Evolutionary conservation across 2,329 filamentous ascomycete genomes (phyloP).

Genomic region (Sarocladiaceae sp.): DNA sequence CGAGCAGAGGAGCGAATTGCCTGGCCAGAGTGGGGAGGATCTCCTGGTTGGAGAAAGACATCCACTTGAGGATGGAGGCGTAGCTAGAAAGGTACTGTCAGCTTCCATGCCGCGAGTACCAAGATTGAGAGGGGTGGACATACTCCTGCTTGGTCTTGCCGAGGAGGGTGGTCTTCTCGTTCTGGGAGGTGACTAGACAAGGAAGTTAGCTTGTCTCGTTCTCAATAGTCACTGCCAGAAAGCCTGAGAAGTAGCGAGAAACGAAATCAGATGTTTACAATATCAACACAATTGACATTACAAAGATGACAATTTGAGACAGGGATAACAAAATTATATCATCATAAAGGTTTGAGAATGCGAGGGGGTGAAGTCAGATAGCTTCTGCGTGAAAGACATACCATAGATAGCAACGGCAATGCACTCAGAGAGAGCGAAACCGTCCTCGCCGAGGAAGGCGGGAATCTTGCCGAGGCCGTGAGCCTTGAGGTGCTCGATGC

Average conservation of each 20-base stretch:
- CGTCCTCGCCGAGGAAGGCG: conserved; percentile 87
- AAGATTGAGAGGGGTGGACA: conserved; percentile 24
- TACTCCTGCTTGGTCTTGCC: conserved; percentile 99
- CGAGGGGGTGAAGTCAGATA: conserved; percentile 8
- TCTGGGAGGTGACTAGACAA: conserved; percentile 89
- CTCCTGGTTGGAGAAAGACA: conserved; percentile 94
- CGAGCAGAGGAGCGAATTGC: conserved; percentile 86
- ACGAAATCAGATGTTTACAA: conserved; percentile 8
- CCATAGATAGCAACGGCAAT: conserved; percentile 97
- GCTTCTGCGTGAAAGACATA: conserved; percentile 51
- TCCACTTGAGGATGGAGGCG: conserved; percentile 95
- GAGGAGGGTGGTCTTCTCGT: conserved; percentile 98
- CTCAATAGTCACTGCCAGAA: conserved; percentile 8
- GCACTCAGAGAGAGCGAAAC: conserved; percentile 81
- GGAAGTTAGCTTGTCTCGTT: conserved; percentile 24
- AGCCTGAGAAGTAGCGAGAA: conserved; percentile 9
- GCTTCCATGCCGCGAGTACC: conserved; percentile 15
- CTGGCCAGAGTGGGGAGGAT: conserved; percentile 66
- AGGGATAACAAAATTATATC: conserved; percentile 13
- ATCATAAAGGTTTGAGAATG: conserved; percentile 24
- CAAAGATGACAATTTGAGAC: conserved; percentile 10
- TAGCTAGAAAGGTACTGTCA: conserved; percentile 54
- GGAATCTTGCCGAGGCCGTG: conserved; percentile 90
- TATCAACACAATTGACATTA: conserved; percentile 10
- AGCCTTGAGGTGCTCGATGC: conserved; percentile 75